Evolutionary conservation across 495 filamentous ascomycete genomes (phyloP).

Genomic region (Neurospora tetraspora): DNA sequence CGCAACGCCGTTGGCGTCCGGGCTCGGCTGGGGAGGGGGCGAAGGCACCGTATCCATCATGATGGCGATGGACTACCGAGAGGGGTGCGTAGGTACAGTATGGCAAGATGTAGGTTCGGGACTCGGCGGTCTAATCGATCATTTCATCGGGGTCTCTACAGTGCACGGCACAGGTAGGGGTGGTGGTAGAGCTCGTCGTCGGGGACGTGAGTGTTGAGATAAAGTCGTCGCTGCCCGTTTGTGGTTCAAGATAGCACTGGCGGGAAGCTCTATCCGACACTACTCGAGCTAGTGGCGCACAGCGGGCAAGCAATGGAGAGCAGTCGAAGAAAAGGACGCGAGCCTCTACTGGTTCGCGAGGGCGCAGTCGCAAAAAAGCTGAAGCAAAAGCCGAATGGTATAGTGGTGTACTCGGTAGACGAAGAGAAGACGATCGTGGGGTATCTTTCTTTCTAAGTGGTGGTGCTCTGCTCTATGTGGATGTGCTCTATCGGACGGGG

Average conservation of each 20-base stretch:
- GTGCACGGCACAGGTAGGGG: neutral
- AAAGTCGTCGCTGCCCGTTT: neutral
- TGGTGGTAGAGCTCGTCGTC: neutral
- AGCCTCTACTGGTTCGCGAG: neutral
- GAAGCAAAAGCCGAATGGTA: neutral
- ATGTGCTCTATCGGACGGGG: neutral
- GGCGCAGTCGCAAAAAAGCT: neutral
- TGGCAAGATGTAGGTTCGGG: neutral
- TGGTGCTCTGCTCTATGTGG: no score
- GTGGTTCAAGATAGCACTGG: neutral
- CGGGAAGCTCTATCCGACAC: neutral
- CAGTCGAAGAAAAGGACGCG: neutral
- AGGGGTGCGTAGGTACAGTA: neutral
- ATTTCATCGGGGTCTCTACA: neutral
- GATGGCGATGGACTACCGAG: neutral
- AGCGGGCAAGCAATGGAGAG: neutral
- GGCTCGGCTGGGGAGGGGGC: constrained; percentile 26
- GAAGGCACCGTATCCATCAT: constrained; percentile 40
- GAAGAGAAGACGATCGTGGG: neutral
- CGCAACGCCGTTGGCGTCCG: constrained; percentile 32
- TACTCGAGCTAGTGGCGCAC: neutral
- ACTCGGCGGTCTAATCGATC: neutral
- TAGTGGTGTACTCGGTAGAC: neutral
- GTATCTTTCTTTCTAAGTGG: neutral
- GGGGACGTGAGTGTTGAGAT: neutral